Conservation (phyloP, 257 asterid species). For the Ilex aquifolium region DNA sequence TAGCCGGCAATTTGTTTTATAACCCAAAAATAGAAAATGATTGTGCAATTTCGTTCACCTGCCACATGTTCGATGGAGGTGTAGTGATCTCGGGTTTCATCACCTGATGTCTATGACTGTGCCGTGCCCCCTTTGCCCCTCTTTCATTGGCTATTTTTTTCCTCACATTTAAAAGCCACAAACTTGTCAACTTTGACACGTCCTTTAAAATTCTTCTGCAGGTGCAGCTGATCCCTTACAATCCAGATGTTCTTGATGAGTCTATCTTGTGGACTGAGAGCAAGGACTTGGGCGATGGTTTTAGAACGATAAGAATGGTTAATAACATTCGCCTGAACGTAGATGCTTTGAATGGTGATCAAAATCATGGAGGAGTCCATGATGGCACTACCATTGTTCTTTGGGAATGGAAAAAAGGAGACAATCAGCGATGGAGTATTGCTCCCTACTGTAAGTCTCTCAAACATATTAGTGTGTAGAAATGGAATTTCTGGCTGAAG, state of each 20-base stretch:
- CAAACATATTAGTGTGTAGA: too few relatives aligned
- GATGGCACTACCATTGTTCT: conserved; percentile 77
- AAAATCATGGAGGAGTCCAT: conserved; percentile 76
- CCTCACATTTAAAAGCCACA: too few relatives aligned
- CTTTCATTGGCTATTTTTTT: too few relatives aligned
- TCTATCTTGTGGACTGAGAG: conserved; percentile 89
- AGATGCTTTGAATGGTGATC: conserved; percentile 81
- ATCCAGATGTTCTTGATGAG: conserved; percentile 64
- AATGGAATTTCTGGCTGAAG: too few relatives aligned
- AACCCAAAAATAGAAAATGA: too few relatives aligned
- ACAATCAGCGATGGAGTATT: conserved; percentile 88
- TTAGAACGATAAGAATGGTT: conserved; percentile 72
- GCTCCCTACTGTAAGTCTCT: conserved; percentile 65
- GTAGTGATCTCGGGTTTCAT: too few relatives aligned
- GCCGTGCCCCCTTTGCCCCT: too few relatives aligned
- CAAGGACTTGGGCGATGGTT: conserved; percentile 73
- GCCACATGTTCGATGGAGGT: too few relatives aligned
- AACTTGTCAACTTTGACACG: too few relatives aligned
- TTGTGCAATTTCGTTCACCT: too few relatives aligned
- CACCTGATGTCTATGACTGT: too few relatives aligned
- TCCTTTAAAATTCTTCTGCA: conserved; percentile 8
- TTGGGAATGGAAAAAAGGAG: conserved; percentile 97
- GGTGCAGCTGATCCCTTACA: conserved; percentile 60
- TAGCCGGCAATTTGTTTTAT: too few relatives aligned
- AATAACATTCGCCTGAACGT: conserved; percentile 68